Conservation (phyloP, 257 asterid genomes). For the Przewalskia tangutica region DNA sequence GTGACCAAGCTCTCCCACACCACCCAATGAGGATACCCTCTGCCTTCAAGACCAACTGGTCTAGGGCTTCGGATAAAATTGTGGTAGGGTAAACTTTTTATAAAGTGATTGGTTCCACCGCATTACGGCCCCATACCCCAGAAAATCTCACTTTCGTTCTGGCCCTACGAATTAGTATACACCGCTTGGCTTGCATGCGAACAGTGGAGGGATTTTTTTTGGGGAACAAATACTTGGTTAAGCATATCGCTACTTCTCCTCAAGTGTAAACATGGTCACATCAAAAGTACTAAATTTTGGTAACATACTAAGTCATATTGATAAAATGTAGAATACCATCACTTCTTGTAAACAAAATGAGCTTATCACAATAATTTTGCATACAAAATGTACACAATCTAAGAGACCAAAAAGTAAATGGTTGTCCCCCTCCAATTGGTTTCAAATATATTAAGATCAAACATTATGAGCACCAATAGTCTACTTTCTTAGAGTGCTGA, state of each 20-base stretch:
- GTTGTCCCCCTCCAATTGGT: background rate
- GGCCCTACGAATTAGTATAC: no score
- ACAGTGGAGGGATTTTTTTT: no score
- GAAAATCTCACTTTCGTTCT: no score
- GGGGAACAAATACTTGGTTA: no score
- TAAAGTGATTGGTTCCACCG: no score
- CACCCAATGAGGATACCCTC: no score
- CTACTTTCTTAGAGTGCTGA: conserved; percentile 2
- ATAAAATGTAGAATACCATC: background rate
- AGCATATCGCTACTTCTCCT: background rate
- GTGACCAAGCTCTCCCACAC: no score
- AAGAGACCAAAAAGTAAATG: background rate
- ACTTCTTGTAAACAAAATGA: background rate
- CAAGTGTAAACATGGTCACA: background rate
- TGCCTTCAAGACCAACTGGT: no score
- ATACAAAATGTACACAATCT: background rate
- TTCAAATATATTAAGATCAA: background rate
- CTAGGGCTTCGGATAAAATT: no score
- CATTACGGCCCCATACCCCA: no score
- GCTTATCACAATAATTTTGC: background rate
- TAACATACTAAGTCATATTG: background rate
- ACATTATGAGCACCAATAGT: background rate
- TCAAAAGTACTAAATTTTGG: background rate
- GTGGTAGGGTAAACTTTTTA: no score
- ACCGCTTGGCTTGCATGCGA: no score